Conservation (phyloP, 2,329 filamentous ascomycete species). For the Sporothrix luriei region DNA sequence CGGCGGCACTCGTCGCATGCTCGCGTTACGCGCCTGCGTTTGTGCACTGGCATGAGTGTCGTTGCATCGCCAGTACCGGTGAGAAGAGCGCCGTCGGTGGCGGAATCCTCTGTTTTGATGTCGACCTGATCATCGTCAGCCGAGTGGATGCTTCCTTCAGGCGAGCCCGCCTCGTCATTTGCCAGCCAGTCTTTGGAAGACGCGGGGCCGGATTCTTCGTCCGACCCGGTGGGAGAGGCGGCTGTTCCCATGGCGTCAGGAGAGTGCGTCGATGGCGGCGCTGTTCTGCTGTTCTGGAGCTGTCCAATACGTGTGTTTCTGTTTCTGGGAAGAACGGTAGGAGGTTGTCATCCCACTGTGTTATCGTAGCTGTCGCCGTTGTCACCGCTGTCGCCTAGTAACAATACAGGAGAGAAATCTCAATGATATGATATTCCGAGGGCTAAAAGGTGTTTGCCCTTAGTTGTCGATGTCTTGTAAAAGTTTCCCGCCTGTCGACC, state of each 20-base stretch:
- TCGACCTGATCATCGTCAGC: constrained; percentile 28
- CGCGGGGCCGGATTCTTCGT: constrained; percentile 29
- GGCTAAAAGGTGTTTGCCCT: not conserved
- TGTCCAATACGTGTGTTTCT: not conserved
- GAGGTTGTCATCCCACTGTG: not conserved
- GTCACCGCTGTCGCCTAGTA: not conserved
- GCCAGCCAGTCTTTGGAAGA: constrained; percentile 33
- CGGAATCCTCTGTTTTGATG: constrained; percentile 30
- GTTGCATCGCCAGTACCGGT: constrained; percentile 41
- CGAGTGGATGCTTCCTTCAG: constrained; percentile 27
- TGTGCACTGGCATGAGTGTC: constrained; percentile 65
- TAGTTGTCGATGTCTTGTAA: not conserved
- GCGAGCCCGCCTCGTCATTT: constrained; percentile 25
- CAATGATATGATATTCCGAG: not conserved
- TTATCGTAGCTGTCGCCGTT: not conserved
- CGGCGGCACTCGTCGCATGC: constrained; percentile 81
- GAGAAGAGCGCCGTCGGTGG: constrained; percentile 21
- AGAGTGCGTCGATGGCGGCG: not conserved
- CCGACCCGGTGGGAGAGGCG: constrained; percentile 32
- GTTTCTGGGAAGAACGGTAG: constrained; percentile 5
- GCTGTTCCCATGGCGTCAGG: constrained; percentile 28
- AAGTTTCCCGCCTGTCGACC: not conserved
- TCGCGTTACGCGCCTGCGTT: constrained; percentile 74
- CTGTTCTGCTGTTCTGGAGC: constrained; percentile 14
- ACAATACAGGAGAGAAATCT: not conserved